Conservation (phyloP, 2,329 filamentous ascomycete species). For the Cladosporium sp. region DNA sequence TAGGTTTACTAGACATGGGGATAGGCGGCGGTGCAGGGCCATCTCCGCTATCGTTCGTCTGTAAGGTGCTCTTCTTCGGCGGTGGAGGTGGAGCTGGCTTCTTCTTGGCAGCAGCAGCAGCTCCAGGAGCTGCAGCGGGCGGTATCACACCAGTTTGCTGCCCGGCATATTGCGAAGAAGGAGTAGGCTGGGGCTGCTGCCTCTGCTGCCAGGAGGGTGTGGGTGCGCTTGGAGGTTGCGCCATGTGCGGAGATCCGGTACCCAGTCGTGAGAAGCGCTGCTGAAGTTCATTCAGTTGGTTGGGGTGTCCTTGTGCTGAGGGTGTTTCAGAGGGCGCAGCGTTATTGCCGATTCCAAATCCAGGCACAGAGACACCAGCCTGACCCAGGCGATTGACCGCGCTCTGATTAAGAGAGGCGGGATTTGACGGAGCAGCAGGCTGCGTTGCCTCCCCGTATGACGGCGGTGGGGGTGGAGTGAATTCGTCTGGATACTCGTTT, state of each 20-base stretch:
- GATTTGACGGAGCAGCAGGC: constrained; percentile 22
- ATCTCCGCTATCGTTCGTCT: constrained; percentile 29
- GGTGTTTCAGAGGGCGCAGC: constrained; percentile 17
- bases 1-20: constrained; percentile 53
- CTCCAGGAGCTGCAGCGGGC: constrained; percentile 22
- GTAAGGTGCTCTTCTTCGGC: constrained; percentile 49
- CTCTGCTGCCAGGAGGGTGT: constrained; percentile 60
- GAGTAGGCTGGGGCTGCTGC: constrained; percentile 26
- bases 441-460: constrained; percentile 41
- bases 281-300: constrained; percentile 61
- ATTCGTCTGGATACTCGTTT: constrained; percentile 45
- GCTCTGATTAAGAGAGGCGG: constrained; percentile 46
- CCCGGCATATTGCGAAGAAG: constrained; percentile 25
- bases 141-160: constrained; percentile 37
- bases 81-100: constrained; percentile 51
- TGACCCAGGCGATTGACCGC: constrained; percentile 62
- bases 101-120: constrained; percentile 36
- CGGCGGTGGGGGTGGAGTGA: constrained; percentile 41
- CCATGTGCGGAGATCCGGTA: constrained; percentile 24
- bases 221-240: constrained; percentile 22
- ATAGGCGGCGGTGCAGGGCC: constrained; percentile 47
- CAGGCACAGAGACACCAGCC: constrained; percentile 72
- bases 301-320: constrained; percentile 20
- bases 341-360: constrained; percentile 60
- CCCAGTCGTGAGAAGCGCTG: constrained; percentile 51